Conservation (phyloP, 768 basidiomycete species). For the Xerocomus spinulosus region DNA sequence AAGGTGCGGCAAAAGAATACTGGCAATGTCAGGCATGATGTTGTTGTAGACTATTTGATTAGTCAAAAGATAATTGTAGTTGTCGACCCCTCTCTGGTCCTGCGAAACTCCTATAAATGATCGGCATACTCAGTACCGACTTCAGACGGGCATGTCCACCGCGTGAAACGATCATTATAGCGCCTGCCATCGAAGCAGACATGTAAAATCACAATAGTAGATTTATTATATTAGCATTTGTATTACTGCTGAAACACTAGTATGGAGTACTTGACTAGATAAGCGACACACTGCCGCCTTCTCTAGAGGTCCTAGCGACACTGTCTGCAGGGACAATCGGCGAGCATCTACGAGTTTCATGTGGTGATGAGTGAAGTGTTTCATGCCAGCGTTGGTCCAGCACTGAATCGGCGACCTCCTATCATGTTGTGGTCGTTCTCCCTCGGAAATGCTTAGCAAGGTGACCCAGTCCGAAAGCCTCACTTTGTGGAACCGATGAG, state of each 20-base stretch:
- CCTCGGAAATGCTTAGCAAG: conserved; percentile 1
- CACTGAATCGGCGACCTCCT: not conserved
- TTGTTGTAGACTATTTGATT: no score
- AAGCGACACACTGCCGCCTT: not conserved
- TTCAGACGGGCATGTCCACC: no score
- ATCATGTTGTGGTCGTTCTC: not conserved
- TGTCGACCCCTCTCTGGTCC: no score
- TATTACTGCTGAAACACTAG: conserved; percentile 1
- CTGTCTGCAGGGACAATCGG: not conserved
- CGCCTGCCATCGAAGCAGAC: no score
- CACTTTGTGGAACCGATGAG: conserved; percentile 16
- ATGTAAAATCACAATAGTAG: no score
- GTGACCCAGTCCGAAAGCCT: not conserved
- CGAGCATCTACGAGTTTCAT: not conserved
- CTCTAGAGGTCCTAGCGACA: not conserved
- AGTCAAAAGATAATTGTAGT: no score
- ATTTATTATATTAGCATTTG: conserved; percentile 5
- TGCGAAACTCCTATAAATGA: no score
- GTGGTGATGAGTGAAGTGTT: not conserved
- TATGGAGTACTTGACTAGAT: no score
- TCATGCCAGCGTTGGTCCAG: not conserved
- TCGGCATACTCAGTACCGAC: no score
- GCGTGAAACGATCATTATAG: no score
- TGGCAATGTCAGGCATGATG: conserved; percentile 17
- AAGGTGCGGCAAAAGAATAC: conserved; percentile 41